Conservation (phyloP, 192 early-diverging fungal genomes). For the Coemansia sp. region DNA sequence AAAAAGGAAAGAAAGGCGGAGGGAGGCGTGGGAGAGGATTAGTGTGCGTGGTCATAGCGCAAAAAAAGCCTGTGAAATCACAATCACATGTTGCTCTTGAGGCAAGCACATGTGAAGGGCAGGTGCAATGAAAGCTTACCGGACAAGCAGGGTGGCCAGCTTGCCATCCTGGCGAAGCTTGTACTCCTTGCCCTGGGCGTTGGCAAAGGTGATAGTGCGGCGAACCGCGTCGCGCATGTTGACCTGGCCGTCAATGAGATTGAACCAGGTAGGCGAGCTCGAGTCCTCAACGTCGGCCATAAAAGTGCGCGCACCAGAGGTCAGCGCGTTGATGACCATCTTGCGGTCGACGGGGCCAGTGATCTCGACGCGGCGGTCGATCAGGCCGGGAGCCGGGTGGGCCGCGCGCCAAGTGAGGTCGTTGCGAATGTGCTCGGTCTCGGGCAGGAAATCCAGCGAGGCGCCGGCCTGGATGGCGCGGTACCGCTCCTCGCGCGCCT, state of each 20-base stretch:
- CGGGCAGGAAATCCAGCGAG: constrained; percentile 89
- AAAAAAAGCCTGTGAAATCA: background rate
- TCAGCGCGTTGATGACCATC: constrained; percentile 99
- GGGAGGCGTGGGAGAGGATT: background rate
- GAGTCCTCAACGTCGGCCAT: constrained; percentile 99
- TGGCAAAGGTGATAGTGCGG: constrained; percentile 84
- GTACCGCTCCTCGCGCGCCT: constrained; percentile 78
- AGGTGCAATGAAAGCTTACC: constrained; percentile 57
- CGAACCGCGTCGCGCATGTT: constrained; percentile 94
- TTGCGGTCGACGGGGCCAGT: constrained; percentile 98
- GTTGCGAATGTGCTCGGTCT: constrained; percentile 90
- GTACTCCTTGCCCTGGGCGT: constrained; percentile 92
- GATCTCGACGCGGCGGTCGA: constrained; percentile 95
- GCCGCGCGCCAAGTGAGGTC: constrained; percentile 91
- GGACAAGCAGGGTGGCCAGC: constrained; percentile 88
- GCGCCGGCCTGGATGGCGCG: constrained; percentile 77
- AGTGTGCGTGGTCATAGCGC: constrained; percentile 5
- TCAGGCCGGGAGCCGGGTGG: constrained; percentile 84
- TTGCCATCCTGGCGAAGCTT: constrained; percentile 88
- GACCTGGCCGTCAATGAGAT: constrained; percentile 85
- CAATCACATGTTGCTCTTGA: constrained; percentile 17
- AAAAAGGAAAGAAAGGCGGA: constrained; percentile 2
- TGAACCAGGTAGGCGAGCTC: constrained; percentile 96
- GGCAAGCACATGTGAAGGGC: constrained; percentile 20
- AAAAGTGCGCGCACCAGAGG: constrained; percentile 91